Base-by-base conservation (phyloP, 2,329 filamentous ascomycete genomes). In the Colletotrichum sidae region DNA sequence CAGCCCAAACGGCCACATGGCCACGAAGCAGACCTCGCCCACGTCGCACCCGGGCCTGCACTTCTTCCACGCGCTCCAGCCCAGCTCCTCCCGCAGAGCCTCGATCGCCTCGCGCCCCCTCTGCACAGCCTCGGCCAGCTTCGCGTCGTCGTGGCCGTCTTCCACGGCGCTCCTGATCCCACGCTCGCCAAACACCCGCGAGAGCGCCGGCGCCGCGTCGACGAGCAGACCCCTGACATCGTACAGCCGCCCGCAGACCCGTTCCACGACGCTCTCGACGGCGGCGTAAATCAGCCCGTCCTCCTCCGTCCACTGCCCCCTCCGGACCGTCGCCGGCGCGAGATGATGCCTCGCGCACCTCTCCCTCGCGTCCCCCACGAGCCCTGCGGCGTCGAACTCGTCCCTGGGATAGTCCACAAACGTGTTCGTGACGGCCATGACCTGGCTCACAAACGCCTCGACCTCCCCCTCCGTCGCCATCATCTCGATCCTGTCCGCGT, bases 1-100 rank as follows among this genome's bases (percentile, higher is more conserved):
- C 0, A 75, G 79, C 0, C 88, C 88, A 72, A 83, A 78, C 0
- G 88, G 88, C 88, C 88, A 91, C 71, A 90, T 88, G 2, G 87
- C 87, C n/a, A 90, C 78, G 50, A 86, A 82, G 67, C 88, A 88
- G 3, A 88, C 74, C 73, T 90, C 83, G 49, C 86, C 80, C 8
- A 79, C 77, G 0, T 70, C 73, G 70, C 89, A 91, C 1, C 80
- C 78, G 7, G 79, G 76, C 62, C 17, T 65, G 55, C 86, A 87
- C 54, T 83, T 79, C 69, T 86, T 88, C 87, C 87, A 90, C 0
- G 76, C 80, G 4, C 85, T 81, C 89, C 89, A 91, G 7, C 79
- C 78, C 2, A 91, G 77, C 61, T 83, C 83, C 1, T 74, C 67
- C 17, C 84, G 80, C 13, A 91, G 59, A 1, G 55, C 39, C 13